phyloP scores from a whole-genome alignment of 2,329 filamentous ascomycete species.

The Cryphonectria nitschkei region DNA sequence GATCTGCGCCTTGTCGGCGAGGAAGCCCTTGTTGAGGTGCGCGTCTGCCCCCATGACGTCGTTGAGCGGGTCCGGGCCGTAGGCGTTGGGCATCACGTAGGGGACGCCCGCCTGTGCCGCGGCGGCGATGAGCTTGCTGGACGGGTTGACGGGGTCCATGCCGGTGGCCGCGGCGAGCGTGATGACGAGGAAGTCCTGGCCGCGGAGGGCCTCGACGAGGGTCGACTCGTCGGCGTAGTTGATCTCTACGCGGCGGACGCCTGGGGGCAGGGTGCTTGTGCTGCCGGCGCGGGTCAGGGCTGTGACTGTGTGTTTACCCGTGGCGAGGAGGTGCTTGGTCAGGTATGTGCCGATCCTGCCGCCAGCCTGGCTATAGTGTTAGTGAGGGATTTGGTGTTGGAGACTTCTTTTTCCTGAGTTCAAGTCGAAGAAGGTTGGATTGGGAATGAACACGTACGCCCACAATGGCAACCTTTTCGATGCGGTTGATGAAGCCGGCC shows the following conservation, averaged over 20 bases:
- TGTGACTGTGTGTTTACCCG: slow-evolving; percentile 55
- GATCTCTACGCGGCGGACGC: slow-evolving; percentile 46
- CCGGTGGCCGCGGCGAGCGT: slow-evolving; percentile 48
- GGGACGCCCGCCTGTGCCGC: slow-evolving; percentile 58
- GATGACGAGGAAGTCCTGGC: slow-evolving; percentile 62
- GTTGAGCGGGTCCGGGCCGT: slow-evolving; percentile 44
- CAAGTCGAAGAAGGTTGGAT: no score
- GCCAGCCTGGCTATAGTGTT: slow-evolving; percentile 41
- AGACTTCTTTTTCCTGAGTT: no score
- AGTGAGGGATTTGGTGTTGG: not conserved
- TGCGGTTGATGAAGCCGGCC: slow-evolving; percentile 38
- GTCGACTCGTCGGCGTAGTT: slow-evolving; percentile 49
- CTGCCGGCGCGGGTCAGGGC: slow-evolving; percentile 53
- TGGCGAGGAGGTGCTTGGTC: slow-evolving; percentile 45
- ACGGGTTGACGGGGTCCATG: slow-evolving; percentile 43
- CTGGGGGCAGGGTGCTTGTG: slow-evolving; percentile 46
- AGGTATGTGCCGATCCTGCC: slow-evolving; percentile 47
- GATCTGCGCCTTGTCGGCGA: slow-evolving; percentile 41
- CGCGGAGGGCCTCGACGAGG: slow-evolving; percentile 53
- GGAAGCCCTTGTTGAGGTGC: slow-evolving; percentile 33
- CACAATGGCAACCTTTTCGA: slow-evolving; percentile 51
- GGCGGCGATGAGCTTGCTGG: slow-evolving; percentile 55
- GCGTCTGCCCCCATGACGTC: slow-evolving; percentile 44
- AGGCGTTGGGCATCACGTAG: slow-evolving; percentile 60
- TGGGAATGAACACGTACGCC: slow-evolving; percentile 44